Evolutionary conservation across 2,329 filamentous ascomycete genomes (phyloP).

Genomic region (Bertia moriformis): DNA sequence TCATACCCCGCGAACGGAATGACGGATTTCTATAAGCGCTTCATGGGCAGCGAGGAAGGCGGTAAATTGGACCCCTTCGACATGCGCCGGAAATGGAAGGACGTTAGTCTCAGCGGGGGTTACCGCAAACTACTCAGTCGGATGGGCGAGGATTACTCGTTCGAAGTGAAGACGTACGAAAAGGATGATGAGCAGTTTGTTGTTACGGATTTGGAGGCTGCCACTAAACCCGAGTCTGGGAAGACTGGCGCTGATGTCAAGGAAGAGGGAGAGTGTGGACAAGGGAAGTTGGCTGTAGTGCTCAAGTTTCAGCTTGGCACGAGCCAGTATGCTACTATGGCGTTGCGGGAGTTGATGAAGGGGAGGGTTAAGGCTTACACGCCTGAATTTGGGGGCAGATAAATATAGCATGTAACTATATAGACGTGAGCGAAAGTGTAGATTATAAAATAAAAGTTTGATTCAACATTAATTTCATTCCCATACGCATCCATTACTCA

Average conservation of each 20-base stretch:
- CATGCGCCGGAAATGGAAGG: slow-evolving; percentile 76
- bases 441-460: too few species aligned
- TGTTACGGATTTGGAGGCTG: slow-evolving; percentile 55
- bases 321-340: slow-evolving; percentile 18
- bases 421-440: not conserved
- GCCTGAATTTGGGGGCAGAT: not conserved
- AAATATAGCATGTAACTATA: not conserved
- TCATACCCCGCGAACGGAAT: slow-evolving; percentile 73
- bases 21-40: slow-evolving; percentile 67
- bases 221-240: slow-evolving; percentile 12
- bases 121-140: slow-evolving; percentile 74
- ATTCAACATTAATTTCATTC: too few species aligned
- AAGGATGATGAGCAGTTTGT: slow-evolving; percentile 72
- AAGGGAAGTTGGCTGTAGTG: slow-evolving; percentile 53
- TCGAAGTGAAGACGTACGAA: slow-evolving; percentile 56
- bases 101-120: slow-evolving; percentile 74
- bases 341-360: slow-evolving; percentile 12
- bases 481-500: too few species aligned
- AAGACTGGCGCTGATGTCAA: slow-evolving; percentile 7
- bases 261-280: slow-evolving; percentile 12
- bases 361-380: not conserved
- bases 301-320: slow-evolving; percentile 60
- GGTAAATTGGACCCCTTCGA: slow-evolving; percentile 67
- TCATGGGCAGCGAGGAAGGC: slow-evolving; percentile 71
- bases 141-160: slow-evolving; percentile 49